Conservation (phyloP, 805 yeast species). For the Candida ascalaphidarum region DNA sequence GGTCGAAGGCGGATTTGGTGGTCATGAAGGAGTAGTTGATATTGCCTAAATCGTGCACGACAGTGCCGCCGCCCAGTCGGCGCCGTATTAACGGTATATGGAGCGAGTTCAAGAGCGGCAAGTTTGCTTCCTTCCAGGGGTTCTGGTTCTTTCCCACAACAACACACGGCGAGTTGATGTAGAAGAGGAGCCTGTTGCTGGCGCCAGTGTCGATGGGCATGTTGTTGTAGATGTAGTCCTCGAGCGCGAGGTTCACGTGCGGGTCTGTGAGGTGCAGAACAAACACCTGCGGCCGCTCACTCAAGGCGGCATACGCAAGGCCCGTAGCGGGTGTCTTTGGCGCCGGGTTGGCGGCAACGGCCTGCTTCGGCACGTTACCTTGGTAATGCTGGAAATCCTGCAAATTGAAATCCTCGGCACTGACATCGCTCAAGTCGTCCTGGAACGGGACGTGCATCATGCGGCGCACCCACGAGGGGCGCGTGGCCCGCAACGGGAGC, state of each 20-base stretch:
- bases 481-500: neutral
- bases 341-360: neutral
- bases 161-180: conserved; percentile 76
- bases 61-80: conserved; percentile 93
- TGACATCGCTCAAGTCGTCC: conserved; percentile 26
- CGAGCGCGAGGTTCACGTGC: conserved; percentile 69
- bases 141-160: conserved; percentile 95
- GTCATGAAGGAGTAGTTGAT: conserved; percentile 79
- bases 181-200: conserved; percentile 54
- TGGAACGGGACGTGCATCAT: conserved; percentile 31
- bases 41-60: conserved; percentile 88
- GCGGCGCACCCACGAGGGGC: too few relatives aligned
- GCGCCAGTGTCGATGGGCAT: conserved; percentile 38
- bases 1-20: conserved; percentile 53
- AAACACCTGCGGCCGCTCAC: conserved; percentile 46
- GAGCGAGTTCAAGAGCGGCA: conserved; percentile 41
- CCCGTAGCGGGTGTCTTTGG: neutral
- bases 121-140: conserved; percentile 80
- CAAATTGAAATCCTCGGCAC: conserved; percentile 26
- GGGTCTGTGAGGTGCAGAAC: conserved; percentile 60
- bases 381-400: conserved; percentile 31
- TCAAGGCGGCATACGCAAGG: conserved; percentile 1
- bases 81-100: conserved; percentile 68
- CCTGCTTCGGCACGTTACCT: conserved; percentile 4
- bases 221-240: conserved; percentile 61